Percentiles rank a stretch among this genome's conserved stretches.
phyloP scores from a whole-genome alignment of 2,329 filamentous ascomycete genomes.

The Alternaria triticimaculans region DNA sequence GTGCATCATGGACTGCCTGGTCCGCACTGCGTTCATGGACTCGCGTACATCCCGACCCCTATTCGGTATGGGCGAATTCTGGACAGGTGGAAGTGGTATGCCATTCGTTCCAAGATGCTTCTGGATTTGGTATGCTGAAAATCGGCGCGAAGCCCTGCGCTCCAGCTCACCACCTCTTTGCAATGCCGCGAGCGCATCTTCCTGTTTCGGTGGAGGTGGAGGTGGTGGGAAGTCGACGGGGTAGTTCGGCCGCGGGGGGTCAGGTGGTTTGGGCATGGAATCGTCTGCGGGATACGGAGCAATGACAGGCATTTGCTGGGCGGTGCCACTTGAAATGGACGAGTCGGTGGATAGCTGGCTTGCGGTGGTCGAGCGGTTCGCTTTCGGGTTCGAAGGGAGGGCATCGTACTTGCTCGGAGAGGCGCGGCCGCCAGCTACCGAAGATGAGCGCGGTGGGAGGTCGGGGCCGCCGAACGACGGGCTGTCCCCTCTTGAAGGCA shows the following conservation, averaged over 20 bases:
- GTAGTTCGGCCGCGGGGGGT: slow-evolving; percentile 48
- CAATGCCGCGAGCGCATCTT: slow-evolving; percentile 87
- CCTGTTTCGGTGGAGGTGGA: slow-evolving; percentile 80
- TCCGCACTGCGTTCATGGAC: slow-evolving; percentile 76
- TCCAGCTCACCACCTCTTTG: slow-evolving; percentile 93
- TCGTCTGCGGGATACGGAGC: slow-evolving; percentile 74
- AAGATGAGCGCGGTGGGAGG: slow-evolving; percentile 57
- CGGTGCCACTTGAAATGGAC: slow-evolving; percentile 73
- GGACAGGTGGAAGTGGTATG: slow-evolving; percentile 79
- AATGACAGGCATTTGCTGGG: slow-evolving; percentile 78
- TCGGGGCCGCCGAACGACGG: slow-evolving; percentile 51
- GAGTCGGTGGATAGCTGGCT: slow-evolving; percentile 56
- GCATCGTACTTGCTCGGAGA: slow-evolving; percentile 54
- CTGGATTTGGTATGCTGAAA: slow-evolving; percentile 95
- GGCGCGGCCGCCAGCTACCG: slow-evolving; percentile 52
- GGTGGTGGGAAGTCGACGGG: slow-evolving; percentile 72
- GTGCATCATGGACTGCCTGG: slow-evolving; percentile 62
- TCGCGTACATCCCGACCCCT: slow-evolving; percentile 83
- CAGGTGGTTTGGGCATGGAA: slow-evolving; percentile 51
- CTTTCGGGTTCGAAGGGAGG: slow-evolving; percentile 43
- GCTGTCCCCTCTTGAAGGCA: slow-evolving; percentile 51
- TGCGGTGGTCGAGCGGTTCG: slow-evolving; percentile 41
- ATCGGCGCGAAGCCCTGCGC: slow-evolving; percentile 87
- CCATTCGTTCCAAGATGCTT: slow-evolving; percentile 90
- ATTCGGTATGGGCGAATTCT: slow-evolving; percentile 84